These are phyloP conservation scores for Bauhinia variegata DNA, from an alignment of 306 rosid genomes.

Conservation along the genomic window DNA sequence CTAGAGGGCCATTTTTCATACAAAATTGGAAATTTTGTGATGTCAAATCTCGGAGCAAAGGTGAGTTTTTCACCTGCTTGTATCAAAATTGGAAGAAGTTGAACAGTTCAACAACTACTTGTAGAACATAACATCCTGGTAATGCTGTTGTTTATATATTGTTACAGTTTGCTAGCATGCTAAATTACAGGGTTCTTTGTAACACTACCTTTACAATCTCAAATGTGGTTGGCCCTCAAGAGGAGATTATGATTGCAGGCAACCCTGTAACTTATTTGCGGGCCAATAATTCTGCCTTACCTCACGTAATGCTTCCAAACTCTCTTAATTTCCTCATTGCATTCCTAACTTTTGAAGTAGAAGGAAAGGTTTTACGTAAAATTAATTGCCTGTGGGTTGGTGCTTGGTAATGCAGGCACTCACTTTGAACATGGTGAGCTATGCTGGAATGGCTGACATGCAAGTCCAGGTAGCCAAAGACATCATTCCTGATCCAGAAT, in stretches of 20 bases:
- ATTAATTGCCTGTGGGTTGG: slow-evolving; percentile 24
- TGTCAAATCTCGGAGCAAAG: slow-evolving; percentile 76
- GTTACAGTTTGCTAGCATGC: slow-evolving; percentile 66
- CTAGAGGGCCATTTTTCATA: slow-evolving; percentile 67
- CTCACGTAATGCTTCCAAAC: slow-evolving; percentile 64
- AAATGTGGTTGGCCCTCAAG: slow-evolving; percentile 85
- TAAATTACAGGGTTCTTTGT: slow-evolving; percentile 72
- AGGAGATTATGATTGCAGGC: slow-evolving; percentile 60
- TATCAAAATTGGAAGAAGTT: not conserved
- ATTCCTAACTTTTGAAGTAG: not conserved
- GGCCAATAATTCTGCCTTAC: slow-evolving; percentile 69
- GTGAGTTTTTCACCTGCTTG: slow-evolving; percentile 31
- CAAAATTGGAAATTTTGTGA: slow-evolving; percentile 51
- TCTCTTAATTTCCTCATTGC: slow-evolving; percentile 14
- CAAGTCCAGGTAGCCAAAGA: slow-evolving; percentile 92
- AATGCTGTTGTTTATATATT: slow-evolving; percentile 11
- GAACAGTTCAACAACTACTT: slow-evolving; percentile 17
- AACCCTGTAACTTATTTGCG: slow-evolving; percentile 76
- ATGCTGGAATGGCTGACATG: slow-evolving; percentile 87
- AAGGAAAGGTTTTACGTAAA: not conserved
- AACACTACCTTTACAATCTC: slow-evolving; percentile 83
- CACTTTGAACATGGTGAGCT: slow-evolving; percentile 83
- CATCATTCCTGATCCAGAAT: slow-evolving; percentile 78
- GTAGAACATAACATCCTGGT: not conserved
- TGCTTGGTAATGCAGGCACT: slow-evolving; percentile 61